Conservation (phyloP, 2,329 filamentous ascomycete species). For the Ophiosphaerella herpotricha region DNA sequence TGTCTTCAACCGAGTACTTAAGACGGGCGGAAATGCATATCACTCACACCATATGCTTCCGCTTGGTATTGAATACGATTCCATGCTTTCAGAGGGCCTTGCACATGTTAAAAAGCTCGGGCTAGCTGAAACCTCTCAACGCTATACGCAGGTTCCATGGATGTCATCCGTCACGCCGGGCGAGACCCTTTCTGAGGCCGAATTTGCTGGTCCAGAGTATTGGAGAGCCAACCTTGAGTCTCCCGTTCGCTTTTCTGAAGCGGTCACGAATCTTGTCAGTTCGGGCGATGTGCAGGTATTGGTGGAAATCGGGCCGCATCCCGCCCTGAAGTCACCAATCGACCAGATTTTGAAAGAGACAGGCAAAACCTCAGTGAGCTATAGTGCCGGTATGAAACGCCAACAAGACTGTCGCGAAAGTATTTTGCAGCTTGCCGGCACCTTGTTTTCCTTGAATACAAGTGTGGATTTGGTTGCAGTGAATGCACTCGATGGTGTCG, state of each 20-base stretch:
- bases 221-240: constrained; percentile 17
- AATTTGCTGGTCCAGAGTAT: constrained; percentile 1
- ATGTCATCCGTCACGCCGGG: neutral
- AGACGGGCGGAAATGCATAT: constrained; percentile 49
- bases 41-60: constrained; percentile 36
- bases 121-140: neutral
- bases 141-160: neutral
- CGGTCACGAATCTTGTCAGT: neutral
- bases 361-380: neutral
- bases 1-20: constrained; percentile 13
- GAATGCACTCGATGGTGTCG: constrained; percentile 14
- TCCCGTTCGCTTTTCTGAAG: constrained; percentile 10
- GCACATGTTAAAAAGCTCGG: too few relatives aligned
- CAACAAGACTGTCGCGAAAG: too few relatives aligned
- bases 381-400: too few relatives aligned
- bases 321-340: constrained; percentile 10
- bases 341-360: constrained; percentile 7
- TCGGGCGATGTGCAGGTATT: neutral
- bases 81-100: too few relatives aligned
- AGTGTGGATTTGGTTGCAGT: constrained; percentile 14
- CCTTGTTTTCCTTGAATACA: neutral
- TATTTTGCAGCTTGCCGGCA: neutral
- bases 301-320: constrained; percentile 14
- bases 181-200: neutral
- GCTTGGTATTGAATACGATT: constrained; percentile 16